These are phyloP conservation scores for Hirsutella thompsonii DNA, from an alignment of 2,329 filamentous ascomycete genomes.

Conservation along the genomic window DNA sequence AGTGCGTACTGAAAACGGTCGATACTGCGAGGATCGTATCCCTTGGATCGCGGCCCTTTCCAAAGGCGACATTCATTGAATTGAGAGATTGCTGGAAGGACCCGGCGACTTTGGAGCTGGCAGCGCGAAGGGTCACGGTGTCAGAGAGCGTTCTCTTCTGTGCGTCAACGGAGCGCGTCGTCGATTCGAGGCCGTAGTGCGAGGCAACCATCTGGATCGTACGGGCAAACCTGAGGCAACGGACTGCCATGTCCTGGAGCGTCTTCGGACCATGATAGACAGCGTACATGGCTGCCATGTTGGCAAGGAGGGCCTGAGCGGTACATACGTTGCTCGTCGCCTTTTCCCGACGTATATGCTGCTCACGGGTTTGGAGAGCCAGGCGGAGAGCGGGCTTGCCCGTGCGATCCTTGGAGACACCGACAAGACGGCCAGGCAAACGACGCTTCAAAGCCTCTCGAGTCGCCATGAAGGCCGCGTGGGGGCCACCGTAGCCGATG, in stretches of 20 bases:
- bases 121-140: constrained; percentile 55
- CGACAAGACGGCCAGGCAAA: constrained; percentile 82
- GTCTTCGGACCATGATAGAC: constrained; percentile 85
- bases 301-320: constrained; percentile 82
- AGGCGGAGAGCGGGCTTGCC: constrained; percentile 72
- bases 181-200: constrained; percentile 49
- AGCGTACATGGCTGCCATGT: constrained; percentile 92
- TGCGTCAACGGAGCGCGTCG: constrained; percentile 40
- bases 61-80: constrained; percentile 53
- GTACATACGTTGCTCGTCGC: constrained; percentile 97
- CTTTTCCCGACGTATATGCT: constrained; percentile 93
- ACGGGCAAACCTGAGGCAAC: constrained; percentile 58
- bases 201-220: constrained; percentile 53
- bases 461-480: constrained; percentile 91
- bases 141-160: constrained; percentile 59
- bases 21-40: constrained; percentile 14
- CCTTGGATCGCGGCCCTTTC: constrained; percentile 39
- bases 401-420: constrained; percentile 80
- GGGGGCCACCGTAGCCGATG: constrained; percentile 85
- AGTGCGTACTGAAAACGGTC: constrained; percentile 10
- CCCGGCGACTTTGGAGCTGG: too few relatives aligned
- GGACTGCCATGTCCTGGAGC: constrained; percentile 70
- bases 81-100: constrained; percentile 35
- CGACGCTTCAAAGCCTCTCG: constrained; percentile 87
- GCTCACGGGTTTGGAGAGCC: constrained; percentile 84